Percentiles rank a stretch among this genome's conserved stretches.
phyloP scores from a whole-genome alignment of 1,284 basidiomycete genomes.

The Laetiporus sulphureus region DNA sequence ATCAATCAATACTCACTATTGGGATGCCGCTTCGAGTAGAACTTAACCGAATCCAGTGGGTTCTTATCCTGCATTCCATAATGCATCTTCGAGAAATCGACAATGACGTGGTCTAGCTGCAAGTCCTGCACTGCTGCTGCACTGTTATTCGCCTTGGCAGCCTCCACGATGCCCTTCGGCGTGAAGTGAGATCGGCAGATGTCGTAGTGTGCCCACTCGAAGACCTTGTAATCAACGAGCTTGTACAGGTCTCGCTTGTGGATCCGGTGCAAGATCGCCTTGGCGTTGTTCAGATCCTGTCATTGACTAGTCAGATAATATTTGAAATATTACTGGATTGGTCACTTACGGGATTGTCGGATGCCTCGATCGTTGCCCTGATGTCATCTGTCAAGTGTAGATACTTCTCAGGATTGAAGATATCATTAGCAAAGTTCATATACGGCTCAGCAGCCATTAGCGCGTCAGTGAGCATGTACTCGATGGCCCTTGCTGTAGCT shows the following conservation, averaged over 20 bases:
- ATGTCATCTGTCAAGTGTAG: conserved; percentile 64
- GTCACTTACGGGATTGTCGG: conserved; percentile 37
- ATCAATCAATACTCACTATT: conserved; percentile 34
- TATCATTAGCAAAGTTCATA: conserved; percentile 49
- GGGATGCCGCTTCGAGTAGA: conserved; percentile 65
- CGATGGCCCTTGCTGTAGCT: conserved; percentile 60
- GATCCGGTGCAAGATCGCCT: conserved; percentile 54
- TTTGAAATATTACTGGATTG: neutral
- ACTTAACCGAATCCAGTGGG: conserved; percentile 60
- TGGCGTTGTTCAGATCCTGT: conserved; percentile 54
- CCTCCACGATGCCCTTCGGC: conserved; percentile 44
- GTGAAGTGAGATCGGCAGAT: conserved; percentile 43
- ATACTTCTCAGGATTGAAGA: conserved; percentile 53
- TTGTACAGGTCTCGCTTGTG: conserved; percentile 58
- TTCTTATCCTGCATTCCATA: conserved; percentile 69
- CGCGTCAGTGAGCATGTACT: conserved; percentile 75
- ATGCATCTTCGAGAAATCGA: conserved; percentile 57
- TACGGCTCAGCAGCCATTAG: conserved; percentile 57
- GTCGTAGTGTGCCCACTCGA: conserved; percentile 40
- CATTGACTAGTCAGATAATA: neutral
- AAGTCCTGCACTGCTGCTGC: conserved; percentile 31
- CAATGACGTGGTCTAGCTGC: conserved; percentile 47
- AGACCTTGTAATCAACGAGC: conserved; percentile 59
- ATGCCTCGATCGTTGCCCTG: conserved; percentile 49
- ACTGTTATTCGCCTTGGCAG: conserved; percentile 29